These are phyloP conservation scores for Arbutus unedo DNA, from an alignment of 148 eudicot species.

Conservation along the genomic window DNA sequence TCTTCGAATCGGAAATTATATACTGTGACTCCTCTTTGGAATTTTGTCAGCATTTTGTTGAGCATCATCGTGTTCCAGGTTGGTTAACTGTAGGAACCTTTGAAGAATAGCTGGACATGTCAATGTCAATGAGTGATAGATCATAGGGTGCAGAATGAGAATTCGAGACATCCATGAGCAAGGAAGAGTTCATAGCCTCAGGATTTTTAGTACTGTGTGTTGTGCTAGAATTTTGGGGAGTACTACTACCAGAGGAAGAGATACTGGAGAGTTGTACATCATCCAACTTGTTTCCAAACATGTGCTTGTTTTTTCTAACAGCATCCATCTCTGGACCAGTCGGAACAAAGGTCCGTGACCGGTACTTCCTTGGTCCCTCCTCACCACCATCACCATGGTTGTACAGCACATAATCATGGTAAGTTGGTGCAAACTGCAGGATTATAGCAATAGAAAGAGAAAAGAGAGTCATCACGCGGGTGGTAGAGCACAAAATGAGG, in stretches of 20 bases:
- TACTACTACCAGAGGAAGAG: conserved; percentile 53
- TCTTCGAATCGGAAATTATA: background rate
- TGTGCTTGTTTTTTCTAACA: conserved; percentile 61
- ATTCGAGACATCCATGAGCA: conserved; percentile 54
- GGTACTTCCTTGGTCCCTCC: conserved; percentile 75
- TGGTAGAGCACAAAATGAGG: background rate
- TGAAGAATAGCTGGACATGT: conserved; percentile 51
- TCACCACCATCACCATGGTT: conserved; percentile 83
- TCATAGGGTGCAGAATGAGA: conserved; percentile 56
- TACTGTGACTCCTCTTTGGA: background rate
- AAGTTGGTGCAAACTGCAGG: conserved; percentile 93
- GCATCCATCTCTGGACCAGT: conserved; percentile 94
- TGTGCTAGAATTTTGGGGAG: conserved; percentile 33
- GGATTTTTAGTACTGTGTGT: conserved; percentile 24
- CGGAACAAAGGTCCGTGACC: conserved; percentile 85
- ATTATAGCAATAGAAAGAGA: background rate
- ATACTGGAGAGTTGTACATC: conserved; percentile 53
- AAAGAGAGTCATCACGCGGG: background rate
- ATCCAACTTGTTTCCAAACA: conserved; percentile 54
- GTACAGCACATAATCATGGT: conserved; percentile 94
- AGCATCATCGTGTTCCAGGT: conserved; percentile 41
- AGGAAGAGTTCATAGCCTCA: conserved; percentile 52
- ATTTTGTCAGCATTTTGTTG: background rate
- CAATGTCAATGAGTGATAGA: conserved; percentile 65
- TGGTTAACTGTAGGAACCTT: conserved; percentile 57